Base-by-base conservation (phyloP, 164 flowering plant genomes). In the Tetracentron sinense region DNA sequence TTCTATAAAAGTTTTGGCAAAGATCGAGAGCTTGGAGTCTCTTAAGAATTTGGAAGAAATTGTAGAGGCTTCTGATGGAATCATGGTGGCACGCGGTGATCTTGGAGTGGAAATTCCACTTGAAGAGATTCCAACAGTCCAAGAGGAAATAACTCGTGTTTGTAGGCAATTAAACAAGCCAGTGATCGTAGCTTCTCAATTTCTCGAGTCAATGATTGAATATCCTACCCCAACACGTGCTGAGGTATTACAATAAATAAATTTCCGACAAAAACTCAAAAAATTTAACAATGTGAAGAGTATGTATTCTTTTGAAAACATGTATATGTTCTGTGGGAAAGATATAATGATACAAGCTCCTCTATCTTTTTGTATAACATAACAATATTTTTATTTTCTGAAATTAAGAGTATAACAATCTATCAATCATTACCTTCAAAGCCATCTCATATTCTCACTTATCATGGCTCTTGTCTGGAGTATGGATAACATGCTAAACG, bases 141-240 rank as follows among this genome's bases (percentile, higher is more conserved):
- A 92, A 71, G 83, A 80, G 68, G 59, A 77, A 33, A 85, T 92
- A 28, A 79, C 79, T 25, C 26, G 54, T 30, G 42, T 85, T 17
- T 89, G 98, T 76, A 81, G 92, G 70, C 78, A 86, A 67, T 73
- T 89, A 46, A 89, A 89, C 78, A 92, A 89, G 79, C 96, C 98
- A 10, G 96, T 92, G n/a, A 86, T 92, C 53, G 85, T 89, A 25
- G 95, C 98, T 67, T 89, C 98, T 66, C 96, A 92, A 66, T 87
- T 92, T 72, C 88, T 92, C 22, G 96, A 92, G 69, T 92, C 98
- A 5, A 92, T 92, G 98, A 72, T 89, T 62, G 95, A 89, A 73
- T 89, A 79, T 77, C 98, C 98, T 21, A 89, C 81, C 5, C 98
- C 98, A 63, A 89, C 98, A 46, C 85, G 98, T 54, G 98, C 98